These are phyloP conservation scores for Fistulina hepatica DNA, from an alignment of 1,284 basidiomycete genomes.

Conservation along the genomic window DNA sequence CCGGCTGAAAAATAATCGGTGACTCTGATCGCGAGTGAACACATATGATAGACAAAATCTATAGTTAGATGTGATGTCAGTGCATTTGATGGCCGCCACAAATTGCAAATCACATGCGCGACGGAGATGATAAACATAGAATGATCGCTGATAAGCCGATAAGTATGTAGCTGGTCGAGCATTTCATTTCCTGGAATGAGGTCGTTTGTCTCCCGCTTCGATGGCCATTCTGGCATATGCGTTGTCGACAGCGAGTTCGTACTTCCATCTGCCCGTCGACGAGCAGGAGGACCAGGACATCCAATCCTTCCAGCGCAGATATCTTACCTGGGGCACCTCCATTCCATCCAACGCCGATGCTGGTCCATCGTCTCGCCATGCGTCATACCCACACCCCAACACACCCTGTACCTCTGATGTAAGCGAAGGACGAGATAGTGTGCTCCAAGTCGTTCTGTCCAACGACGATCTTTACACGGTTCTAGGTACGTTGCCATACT, in stretches of 20 bases:
- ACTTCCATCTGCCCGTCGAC: slow-evolving; percentile 53
- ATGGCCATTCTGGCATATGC: too few species aligned
- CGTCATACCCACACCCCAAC: slow-evolving; percentile 14
- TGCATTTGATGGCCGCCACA: too few species aligned
- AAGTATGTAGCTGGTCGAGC: too few species aligned
- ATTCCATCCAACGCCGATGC: slow-evolving; percentile 16
- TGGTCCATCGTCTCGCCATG: slow-evolving; percentile 20
- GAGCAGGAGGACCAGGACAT: slow-evolving; percentile 39
- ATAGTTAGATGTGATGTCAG: too few species aligned
- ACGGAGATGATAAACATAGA: too few species aligned
- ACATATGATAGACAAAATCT: too few species aligned
- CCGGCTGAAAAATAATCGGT: too few species aligned
- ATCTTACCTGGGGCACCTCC: slow-evolving; percentile 35
- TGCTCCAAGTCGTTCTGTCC: slow-evolving; percentile 44
- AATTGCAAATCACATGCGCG: too few species aligned
- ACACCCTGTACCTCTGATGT: slow-evolving; percentile 11
- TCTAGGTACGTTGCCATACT: slow-evolving; percentile 28
- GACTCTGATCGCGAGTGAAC: too few species aligned
- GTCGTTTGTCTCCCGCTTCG: too few species aligned
- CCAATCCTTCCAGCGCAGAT: slow-evolving; percentile 32
- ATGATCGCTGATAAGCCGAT: too few species aligned
- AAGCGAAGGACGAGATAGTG: slow-evolving; percentile 20
- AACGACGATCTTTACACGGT: slow-evolving; percentile 64
- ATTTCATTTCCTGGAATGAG: too few species aligned
- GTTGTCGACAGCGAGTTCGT: slow-evolving; percentile 37